Percentiles rank a stretch among this genome's conserved stretches.
Evolutionary conservation across 768 basidiomycete species (phyloP).

Genomic region (Macrolepiota fuliginosa): DNA sequence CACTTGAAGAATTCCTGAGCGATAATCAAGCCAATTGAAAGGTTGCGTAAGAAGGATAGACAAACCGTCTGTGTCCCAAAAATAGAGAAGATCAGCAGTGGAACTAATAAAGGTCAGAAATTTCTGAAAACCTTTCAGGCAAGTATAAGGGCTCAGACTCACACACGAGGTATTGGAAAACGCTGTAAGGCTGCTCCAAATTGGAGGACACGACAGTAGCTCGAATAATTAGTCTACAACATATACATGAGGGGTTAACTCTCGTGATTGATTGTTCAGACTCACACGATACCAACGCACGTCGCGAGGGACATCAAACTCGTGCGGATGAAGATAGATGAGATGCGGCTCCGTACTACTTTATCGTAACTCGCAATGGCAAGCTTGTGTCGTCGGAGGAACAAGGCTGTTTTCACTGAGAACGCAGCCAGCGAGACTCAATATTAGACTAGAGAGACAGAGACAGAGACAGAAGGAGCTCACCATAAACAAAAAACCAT

Average conservation of each 20-base stretch:
- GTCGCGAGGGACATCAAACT: not conserved
- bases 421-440: no score
- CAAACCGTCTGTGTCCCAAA: slow-evolving; percentile 7
- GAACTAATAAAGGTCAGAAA: not conserved
- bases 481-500: slow-evolving; percentile 5
- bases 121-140: not conserved
- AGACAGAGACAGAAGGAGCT: not conserved
- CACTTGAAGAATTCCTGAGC: not conserved
- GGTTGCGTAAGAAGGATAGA: not conserved
- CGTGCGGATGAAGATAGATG: not conserved
- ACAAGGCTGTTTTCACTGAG: not conserved
- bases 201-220: not conserved
- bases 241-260: not conserved
- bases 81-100: not conserved
- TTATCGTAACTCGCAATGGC: not conserved
- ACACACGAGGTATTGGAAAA: slow-evolving; percentile 1
- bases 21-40: not conserved
- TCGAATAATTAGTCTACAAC: not conserved
- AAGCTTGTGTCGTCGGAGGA: not conserved
- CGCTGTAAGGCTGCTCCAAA: not conserved
- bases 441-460: no score
- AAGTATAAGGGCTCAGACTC: not conserved
- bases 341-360: not conserved
- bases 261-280: not conserved
- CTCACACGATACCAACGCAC: not conserved